phyloP scores from a whole-genome alignment of 1,139 yeast genomes.

The Chernovozyma sophiae-reginae region DNA sequence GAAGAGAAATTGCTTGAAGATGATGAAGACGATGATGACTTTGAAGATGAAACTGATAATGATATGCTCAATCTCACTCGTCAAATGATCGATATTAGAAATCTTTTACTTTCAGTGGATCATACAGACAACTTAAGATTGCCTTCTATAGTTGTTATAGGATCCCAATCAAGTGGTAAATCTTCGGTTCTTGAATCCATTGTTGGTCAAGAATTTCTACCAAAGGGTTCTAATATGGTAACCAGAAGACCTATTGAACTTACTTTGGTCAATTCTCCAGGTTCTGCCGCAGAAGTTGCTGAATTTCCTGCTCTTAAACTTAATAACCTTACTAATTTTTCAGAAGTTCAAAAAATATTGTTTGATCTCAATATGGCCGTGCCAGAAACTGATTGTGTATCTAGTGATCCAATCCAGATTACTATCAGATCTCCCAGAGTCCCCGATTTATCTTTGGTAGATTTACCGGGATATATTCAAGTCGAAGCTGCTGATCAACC shows the following conservation, averaged over 20 bases:
- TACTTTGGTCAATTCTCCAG: constrained; percentile 84
- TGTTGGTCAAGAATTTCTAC: constrained; percentile 91
- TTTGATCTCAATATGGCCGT: constrained; percentile 91
- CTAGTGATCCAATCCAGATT: constrained; percentile 87
- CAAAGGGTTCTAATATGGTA: constrained; percentile 94
- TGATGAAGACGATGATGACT: constrained; percentile 42
- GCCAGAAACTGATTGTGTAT: constrained; percentile 76
- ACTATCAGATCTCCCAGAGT: constrained; percentile 88
- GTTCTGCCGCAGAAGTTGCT: constrained; percentile 78
- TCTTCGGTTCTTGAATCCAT: constrained; percentile 90
- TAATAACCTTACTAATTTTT: constrained; percentile 79
- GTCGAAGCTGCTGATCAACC: constrained; percentile 98
- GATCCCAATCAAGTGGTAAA: constrained; percentile 96
- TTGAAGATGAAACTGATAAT: constrained; percentile 52
- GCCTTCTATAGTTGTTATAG: constrained; percentile 94
- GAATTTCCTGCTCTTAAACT: constrained; percentile 90
- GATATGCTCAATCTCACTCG: constrained; percentile 84
- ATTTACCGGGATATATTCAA: constrained; percentile 96
- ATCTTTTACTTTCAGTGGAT: constrained; percentile 71
- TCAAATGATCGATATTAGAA: constrained; percentile 94
- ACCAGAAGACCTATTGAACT: constrained; percentile 93
- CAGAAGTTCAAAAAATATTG: constrained; percentile 79
- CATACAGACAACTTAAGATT: constrained; percentile 72
- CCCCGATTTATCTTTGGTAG: constrained; percentile 92
- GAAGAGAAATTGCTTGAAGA: constrained; percentile 23